Evolutionary conservation across 805 yeast genomes (phyloP), one percentile per base, ranked within the genome.

Genomic region (Priceomyces medius): DNA sequence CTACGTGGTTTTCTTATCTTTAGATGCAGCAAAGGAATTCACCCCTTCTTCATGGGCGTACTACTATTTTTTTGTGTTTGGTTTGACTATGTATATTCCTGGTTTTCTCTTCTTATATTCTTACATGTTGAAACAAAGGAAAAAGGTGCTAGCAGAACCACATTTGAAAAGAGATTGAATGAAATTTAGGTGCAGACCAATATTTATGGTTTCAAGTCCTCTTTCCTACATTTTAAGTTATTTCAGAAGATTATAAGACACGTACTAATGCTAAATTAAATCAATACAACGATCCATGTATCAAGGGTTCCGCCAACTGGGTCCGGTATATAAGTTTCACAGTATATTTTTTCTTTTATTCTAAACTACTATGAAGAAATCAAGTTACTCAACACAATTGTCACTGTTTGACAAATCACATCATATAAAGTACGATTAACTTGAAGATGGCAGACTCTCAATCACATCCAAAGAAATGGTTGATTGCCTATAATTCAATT

Each of bases 401-500:
- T 13, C 19, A 9, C 40, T 31, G 40, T 4, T 38, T 10, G 10
- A 38, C 19, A 20, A 16, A 16, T 35, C 27, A 13, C 28, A 46
- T 3, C n/a, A n/a, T n/a, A n/a, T n/a, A n/a, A n/a, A n/a, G n/a
- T n/a, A n/a, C n/a, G n/a, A n/a, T n/a, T n/a, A n/a, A n/a, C n/a
- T n/a, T n/a, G n/a, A 10, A 26, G 14, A 26, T 26, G 29, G 14
- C 29, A 26, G 29, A 8, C 9, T 5, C 4, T 26, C 14, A 26
- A n/a, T 5, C 29, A 26, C 50, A 47, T 31, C 58, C 61, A 9
- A 58, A 65, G 33, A 61, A 53, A 47, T 69, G 71, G 70, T 59
- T 70, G 38, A 55, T 68, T 39, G 63, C 73, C 16, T 70, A 69
- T 50, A 71, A 71, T 47, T 63, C 72, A 23, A 53, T 69, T 34